Conservation (phyloP, 2,329 filamentous ascomycete genomes). For the Colletotrichum sp. region DNA sequence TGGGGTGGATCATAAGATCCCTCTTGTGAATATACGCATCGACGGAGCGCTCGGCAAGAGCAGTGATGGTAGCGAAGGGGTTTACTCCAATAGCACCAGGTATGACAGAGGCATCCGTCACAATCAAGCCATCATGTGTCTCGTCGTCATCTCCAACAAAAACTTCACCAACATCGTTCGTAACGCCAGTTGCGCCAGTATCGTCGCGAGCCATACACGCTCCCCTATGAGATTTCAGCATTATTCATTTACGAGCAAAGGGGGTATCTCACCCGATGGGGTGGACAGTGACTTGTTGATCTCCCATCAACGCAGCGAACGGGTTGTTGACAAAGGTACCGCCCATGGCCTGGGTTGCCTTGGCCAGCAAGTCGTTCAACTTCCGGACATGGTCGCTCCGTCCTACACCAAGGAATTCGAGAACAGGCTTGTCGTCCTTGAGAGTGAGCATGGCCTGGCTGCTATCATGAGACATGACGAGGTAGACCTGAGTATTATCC, state of each 20-base stretch:
- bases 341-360: constrained; percentile 62
- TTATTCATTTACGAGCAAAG: neutral
- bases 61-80: constrained; percentile 72
- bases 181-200: constrained; percentile 60
- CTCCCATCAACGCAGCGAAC: constrained; percentile 58
- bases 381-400: constrained; percentile 58
- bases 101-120: constrained; percentile 66
- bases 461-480: constrained; percentile 72
- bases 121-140: constrained; percentile 62
- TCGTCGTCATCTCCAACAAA: constrained; percentile 58
- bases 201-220: constrained; percentile 67
- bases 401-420: constrained; percentile 65
- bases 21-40: constrained; percentile 50
- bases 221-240: constrained; percentile 45
- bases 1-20: constrained; percentile 47
- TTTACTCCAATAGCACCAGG: constrained; percentile 70
- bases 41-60: constrained; percentile 69
- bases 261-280: constrained; percentile 58
- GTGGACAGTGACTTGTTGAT: constrained; percentile 69
- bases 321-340: constrained; percentile 66
- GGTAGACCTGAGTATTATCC: constrained; percentile 65
- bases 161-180: constrained; percentile 66
- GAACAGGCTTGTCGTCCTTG: constrained; percentile 61
- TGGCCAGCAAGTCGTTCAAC: constrained; percentile 55
- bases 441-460: constrained; percentile 66